These are phyloP conservation scores for Backusella australiensis DNA, from an alignment of 192 early-diverging fungal genomes.

Conservation along the genomic window DNA sequence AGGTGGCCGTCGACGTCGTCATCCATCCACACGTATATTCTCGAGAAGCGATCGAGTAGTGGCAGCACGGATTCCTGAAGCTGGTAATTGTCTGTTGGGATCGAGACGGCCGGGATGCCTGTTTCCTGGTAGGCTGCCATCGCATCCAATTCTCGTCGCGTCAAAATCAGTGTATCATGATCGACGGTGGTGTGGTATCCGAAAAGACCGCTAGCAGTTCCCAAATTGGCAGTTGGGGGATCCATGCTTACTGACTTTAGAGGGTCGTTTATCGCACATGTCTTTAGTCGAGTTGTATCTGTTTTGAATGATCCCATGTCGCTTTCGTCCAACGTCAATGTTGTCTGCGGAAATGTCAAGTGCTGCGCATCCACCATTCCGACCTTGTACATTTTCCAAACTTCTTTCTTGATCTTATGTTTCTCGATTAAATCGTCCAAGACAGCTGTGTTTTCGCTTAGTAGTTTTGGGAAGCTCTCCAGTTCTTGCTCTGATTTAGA, in stretches of 20 bases:
- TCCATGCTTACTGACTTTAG: conserved; percentile 40
- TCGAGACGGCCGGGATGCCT: conserved; percentile 55
- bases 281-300: conserved; percentile 51
- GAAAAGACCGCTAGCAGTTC: conserved; percentile 48
- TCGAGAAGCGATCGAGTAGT: conserved; percentile 60
- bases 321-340: conserved; percentile 12
- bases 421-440: conserved; percentile 33
- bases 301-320: conserved; percentile 11
- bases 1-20: conserved; percentile 64
- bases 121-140: conserved; percentile 67
- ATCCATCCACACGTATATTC: conserved; percentile 67
- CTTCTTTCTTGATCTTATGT: conserved; percentile 19
- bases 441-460: conserved; percentile 36
- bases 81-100: conserved; percentile 55
- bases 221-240: conserved; percentile 37
- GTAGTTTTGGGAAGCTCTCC: conserved; percentile 26
- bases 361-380: conserved; percentile 32
- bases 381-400: conserved; percentile 34
- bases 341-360: conserved; percentile 41
- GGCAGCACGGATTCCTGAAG: conserved; percentile 57
- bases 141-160: conserved; percentile 63
- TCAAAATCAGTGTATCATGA: conserved; percentile 48
- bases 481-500: conserved; percentile 40
- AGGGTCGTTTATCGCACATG: conserved; percentile 39
- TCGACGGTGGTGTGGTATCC: conserved; percentile 55